Base-by-base conservation (phyloP, 2,329 filamentous ascomycete species). In the Trichoderma pleuroti region DNA sequence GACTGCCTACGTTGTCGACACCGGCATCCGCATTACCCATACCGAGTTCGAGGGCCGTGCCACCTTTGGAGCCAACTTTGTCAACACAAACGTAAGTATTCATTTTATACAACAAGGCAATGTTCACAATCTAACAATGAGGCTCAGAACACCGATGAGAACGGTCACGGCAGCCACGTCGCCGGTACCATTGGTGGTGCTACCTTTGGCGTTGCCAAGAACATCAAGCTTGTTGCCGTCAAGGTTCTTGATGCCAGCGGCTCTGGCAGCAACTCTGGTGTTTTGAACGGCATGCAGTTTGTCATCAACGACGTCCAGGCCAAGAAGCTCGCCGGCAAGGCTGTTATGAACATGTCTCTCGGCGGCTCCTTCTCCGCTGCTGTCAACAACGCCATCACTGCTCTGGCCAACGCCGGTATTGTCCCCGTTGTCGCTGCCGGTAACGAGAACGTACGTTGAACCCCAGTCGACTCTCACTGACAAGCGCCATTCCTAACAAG, bases 121-220 rank as follows among this genome's bases (percentile, higher is more conserved):
- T 12, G 8, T 18, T 16, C 14, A 16, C n/a, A 57, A 52, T 52
- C 71, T 74, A 54, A 74, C 59, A 34, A 14, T 34, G 18, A 56
- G 10, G 52, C 4, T 39, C 46, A 83, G 80, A 76, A 88, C 75
- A 83, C 82, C 5, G 87, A 90, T 68, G 82, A 86, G 73, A 87
- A 90, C 75, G 89, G 89, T 14, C 89, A 91, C 78, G 89, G 89
- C 52, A 88, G 84, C 69, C 90, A 91, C 80, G 87, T 90, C 30
- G 84, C 88, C 11, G 89, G 88, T 28, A 91, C 88, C 18, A 86
- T 90, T 56, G 89, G 82, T 26, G 87, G 88, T 39, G 82, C 80
- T 67, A 90, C 86, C 3, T 90, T 87, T 71, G 89, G 89, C 73
- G 87, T 91, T 6, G 87, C 88, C 75, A 90, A 90, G 81, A 85